Evolutionary conservation across 2,329 filamentous ascomycete genomes (phyloP).

Genomic region (Fusarium beomiforme): DNA sequence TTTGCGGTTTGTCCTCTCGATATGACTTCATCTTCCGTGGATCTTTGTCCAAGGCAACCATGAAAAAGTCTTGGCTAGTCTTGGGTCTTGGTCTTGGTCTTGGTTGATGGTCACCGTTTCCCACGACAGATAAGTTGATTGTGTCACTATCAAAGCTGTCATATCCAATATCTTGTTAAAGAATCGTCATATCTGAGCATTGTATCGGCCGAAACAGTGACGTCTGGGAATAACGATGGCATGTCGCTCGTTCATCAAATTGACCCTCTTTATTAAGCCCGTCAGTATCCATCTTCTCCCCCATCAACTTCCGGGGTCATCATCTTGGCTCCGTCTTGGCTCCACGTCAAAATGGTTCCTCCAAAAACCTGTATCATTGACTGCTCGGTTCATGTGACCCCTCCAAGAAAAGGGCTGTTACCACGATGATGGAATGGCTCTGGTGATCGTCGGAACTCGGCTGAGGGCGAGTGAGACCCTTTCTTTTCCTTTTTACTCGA

Average conservation of each 20-base stretch:
- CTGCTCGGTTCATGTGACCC: conserved; percentile 17
- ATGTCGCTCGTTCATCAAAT: neutral
- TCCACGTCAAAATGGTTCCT: conserved; percentile 12
- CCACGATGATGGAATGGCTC: conserved; percentile 4
- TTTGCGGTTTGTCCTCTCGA: neutral
- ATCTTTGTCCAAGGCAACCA: conserved; percentile 5
- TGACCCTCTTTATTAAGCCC: conserved; percentile 16
- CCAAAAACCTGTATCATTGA: conserved; percentile 20
- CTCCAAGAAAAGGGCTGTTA: conserved; percentile 10
- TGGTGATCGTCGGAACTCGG: conserved; percentile 23
- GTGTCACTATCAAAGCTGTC: neutral
- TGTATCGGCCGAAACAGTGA: neutral
- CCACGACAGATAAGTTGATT: neutral
- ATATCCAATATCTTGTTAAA: neutral
- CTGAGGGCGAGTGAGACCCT: neutral
- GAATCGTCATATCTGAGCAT: neutral
- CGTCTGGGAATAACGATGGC: neutral
- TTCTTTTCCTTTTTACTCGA: neutral
- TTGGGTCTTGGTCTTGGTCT: neutral
- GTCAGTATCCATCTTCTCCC: conserved; percentile 2
- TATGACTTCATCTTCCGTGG: conserved; percentile 22
- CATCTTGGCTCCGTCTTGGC: conserved; percentile 23
- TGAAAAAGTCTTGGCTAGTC: conserved; percentile 4
- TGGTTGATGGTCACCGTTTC: neutral
- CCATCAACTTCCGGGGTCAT: conserved; percentile 1